A percentile compares a stretch with the other conserved stretches of the same genome.
Evolutionary conservation across 2,329 filamentous ascomycete genomes (phyloP).

Genomic region (Claviceps cyperi): DNA sequence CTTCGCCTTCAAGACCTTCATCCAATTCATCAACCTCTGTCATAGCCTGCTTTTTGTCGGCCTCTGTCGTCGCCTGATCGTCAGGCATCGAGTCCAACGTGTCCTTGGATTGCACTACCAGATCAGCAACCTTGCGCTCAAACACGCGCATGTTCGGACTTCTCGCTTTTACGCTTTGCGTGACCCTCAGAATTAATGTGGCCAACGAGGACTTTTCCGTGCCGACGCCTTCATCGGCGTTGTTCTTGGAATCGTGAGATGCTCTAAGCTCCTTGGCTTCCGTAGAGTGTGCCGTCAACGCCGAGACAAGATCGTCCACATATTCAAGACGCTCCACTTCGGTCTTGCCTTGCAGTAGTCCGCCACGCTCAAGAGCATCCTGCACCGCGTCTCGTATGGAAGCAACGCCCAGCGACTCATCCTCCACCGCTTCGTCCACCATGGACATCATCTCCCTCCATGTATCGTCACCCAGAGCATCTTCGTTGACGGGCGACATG

Average conservation of each 20-base stretch:
- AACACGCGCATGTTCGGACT: conserved; percentile 30
- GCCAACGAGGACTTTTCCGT: conserved; percentile 20
- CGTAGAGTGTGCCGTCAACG: conserved; percentile 24
- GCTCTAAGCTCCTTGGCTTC: conserved; percentile 12
- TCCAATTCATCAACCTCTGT: neutral
- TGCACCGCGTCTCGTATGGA: conserved; percentile 39
- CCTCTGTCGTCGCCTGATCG: neutral
- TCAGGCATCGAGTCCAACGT: neutral
- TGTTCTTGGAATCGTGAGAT: conserved; percentile 7
- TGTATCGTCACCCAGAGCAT: conserved; percentile 21
- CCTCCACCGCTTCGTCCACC: conserved; percentile 42
- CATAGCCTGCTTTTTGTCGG: neutral
- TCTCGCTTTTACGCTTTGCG: conserved; percentile 29
- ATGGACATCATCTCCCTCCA: conserved; percentile 41
- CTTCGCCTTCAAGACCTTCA: neutral
- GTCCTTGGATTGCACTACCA: conserved; percentile 26
- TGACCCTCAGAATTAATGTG: conserved; percentile 38
- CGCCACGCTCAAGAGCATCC: conserved; percentile 39
- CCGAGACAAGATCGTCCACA: conserved; percentile 34
- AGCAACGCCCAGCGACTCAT: conserved; percentile 38
- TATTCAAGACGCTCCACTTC: conserved; percentile 32
- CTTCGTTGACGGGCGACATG: conserved; percentile 6
- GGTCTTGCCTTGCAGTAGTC: conserved; percentile 31
- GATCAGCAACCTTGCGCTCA: conserved; percentile 34
- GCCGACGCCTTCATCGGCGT: conserved; percentile 3